Conservation (phyloP, 2,329 filamentous ascomycete species). For the Ascocoryne sarcoides region DNA sequence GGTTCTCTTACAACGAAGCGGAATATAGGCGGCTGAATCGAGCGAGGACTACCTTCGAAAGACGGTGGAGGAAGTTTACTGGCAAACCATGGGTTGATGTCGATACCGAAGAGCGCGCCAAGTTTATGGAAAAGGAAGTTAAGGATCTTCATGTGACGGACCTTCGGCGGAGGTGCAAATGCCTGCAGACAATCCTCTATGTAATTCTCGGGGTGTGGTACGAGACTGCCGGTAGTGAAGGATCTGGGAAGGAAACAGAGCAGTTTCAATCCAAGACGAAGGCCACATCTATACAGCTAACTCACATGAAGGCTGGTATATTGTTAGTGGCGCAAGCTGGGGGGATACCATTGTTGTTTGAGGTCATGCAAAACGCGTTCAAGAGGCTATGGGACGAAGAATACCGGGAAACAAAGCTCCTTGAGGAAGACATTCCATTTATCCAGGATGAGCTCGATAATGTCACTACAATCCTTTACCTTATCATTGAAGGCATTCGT, state of each 20-base stretch:
- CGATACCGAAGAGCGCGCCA: conserved; percentile 43
- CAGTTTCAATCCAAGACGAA: conserved; percentile 38
- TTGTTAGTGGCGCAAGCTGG: conserved; percentile 42
- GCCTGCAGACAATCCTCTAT: conserved; percentile 50
- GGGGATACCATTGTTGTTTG: conserved; percentile 22
- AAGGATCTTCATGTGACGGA: conserved; percentile 37
- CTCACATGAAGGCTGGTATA: conserved; percentile 48
- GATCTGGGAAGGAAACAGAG: conserved; percentile 22
- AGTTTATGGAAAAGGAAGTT: conserved; percentile 50
- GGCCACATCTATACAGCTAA: conserved; percentile 48
- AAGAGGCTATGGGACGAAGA: conserved; percentile 26
- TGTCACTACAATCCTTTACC: conserved; percentile 54
- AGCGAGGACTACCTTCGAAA: conserved; percentile 68
- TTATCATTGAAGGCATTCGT: conserved; percentile 48
- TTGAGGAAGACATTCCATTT: conserved; percentile 28
- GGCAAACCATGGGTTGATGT: conserved; percentile 58
- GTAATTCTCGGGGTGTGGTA: conserved; percentile 63
- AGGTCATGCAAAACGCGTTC: conserved; percentile 26
- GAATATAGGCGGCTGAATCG: conserved; percentile 73
- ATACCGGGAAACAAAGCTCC: conserved; percentile 27
- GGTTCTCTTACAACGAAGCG: conserved; percentile 87
- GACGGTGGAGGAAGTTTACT: conserved; percentile 55
- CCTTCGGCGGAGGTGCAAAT: conserved; percentile 40
- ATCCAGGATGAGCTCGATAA: conserved; percentile 52
- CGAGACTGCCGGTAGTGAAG: conserved; percentile 46